phyloP scores from a whole-genome alignment of 2,329 filamentous ascomycete species.

The Akanthomyces lecanii region DNA sequence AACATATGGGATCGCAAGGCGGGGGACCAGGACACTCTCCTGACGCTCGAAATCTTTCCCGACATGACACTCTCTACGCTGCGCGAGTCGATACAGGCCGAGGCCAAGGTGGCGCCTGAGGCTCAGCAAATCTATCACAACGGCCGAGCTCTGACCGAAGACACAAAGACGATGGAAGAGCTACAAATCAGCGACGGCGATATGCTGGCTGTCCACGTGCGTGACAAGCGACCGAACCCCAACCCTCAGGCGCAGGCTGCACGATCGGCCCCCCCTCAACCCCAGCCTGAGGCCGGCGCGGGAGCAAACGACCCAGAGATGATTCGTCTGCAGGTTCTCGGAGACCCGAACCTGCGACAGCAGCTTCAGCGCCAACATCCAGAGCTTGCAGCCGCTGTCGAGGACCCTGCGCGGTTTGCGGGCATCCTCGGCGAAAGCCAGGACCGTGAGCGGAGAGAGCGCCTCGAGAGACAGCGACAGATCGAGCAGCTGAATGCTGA shows the following conservation, averaged over 20 bases:
- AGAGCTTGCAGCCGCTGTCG: constrained; percentile 69
- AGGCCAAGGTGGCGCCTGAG: constrained; percentile 66
- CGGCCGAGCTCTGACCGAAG: constrained; percentile 72
- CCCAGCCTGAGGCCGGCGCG: constrained; percentile 29
- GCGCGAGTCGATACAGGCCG: constrained; percentile 82
- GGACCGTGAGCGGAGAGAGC: constrained; percentile 65
- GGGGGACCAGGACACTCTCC: constrained; percentile 64
- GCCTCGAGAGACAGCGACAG: constrained; percentile 73
- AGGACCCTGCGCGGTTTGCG: constrained; percentile 72
- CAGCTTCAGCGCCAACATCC: constrained; percentile 70
- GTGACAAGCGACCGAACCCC: constrained; percentile 43
- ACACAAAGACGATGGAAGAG: constrained; percentile 75
- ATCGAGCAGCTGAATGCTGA: constrained; percentile 86
- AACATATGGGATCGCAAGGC: constrained; percentile 73
- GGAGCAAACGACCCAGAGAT: constrained; percentile 68
- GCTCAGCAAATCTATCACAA: constrained; percentile 89
- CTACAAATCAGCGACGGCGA: constrained; percentile 81
- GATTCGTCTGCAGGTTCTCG: constrained; percentile 76
- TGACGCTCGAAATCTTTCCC: constrained; percentile 75
- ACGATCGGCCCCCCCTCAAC: constrained; percentile 30
- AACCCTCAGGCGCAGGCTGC: constrained; percentile 32
- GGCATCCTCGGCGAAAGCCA: constrained; percentile 65
- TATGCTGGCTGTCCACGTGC: constrained; percentile 83
- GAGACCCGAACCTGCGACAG: constrained; percentile 67
- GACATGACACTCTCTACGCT: constrained; percentile 81